Evolutionary conservation across 164 flowering plant species (phyloP).

Genomic region (Umbilicus rupestris): DNA sequence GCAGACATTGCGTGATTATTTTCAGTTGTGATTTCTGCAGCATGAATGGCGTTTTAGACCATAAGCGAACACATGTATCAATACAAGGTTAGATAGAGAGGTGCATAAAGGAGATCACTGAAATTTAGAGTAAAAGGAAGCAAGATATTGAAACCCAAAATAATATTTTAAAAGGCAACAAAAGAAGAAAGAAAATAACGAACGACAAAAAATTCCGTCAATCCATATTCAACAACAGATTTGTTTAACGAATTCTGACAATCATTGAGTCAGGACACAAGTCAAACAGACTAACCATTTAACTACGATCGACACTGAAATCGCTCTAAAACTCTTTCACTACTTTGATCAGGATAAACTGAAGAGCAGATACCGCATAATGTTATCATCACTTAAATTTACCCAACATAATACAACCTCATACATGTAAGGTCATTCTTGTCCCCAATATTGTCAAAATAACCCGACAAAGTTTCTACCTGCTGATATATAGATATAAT

Average conservation of each 20-base stretch:
- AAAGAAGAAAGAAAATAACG: not conserved
- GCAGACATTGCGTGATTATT: slow-evolving; percentile 43
- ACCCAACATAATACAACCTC: no score
- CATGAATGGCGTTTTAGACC: slow-evolving; percentile 27
- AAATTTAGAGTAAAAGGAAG: no score
- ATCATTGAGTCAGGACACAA: not conserved
- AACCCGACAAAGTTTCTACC: not conserved
- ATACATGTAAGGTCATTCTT: not conserved
- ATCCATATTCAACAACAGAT: no score
- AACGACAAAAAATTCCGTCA: no score
- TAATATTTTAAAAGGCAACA: not conserved
- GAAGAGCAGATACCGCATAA: not conserved
- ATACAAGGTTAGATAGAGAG: not conserved
- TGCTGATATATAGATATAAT: not conserved
- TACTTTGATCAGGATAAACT: not conserved
- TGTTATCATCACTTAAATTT: no score
- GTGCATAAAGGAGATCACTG: not conserved
- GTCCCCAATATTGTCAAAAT: not conserved
- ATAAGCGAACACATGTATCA: slow-evolving; percentile 16
- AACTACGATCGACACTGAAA: not conserved
- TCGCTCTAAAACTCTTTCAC: not conserved
- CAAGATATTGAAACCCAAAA: not conserved
- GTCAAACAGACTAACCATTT: not conserved
- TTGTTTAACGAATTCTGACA: no score
- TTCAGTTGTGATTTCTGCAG: slow-evolving; percentile 63